Evolutionary conservation across 768 basidiomycete species (phyloP).

Genomic region (Amyloporia xantha): DNA sequence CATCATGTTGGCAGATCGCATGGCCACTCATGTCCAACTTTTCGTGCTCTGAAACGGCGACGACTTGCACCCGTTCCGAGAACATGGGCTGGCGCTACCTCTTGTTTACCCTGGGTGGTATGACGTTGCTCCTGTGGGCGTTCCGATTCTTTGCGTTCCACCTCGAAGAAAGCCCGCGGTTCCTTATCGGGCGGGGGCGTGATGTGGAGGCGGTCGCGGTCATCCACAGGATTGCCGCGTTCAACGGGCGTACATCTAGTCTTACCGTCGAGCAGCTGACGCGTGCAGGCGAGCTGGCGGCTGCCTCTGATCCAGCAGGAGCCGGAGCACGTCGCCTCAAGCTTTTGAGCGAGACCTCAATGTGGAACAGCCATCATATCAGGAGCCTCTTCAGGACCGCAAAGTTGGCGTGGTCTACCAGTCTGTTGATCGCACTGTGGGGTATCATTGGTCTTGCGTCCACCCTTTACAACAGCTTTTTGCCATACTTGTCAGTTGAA

Average conservation of each 20-base stretch:
- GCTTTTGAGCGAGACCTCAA: slow-evolving; percentile 35
- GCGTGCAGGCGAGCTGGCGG: slow-evolving; percentile 24
- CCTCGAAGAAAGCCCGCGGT: slow-evolving; percentile 52
- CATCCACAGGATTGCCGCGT: slow-evolving; percentile 42
- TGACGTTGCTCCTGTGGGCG: slow-evolving; percentile 47
- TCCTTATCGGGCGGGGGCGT: slow-evolving; percentile 45
- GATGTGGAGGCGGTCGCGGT: slow-evolving; percentile 46
- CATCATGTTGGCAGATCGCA: slow-evolving; percentile 34
- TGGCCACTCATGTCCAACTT: slow-evolving; percentile 55
- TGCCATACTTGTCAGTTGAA: slow-evolving; percentile 27
- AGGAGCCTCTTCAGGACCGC: slow-evolving; percentile 55
- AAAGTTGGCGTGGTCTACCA: slow-evolving; percentile 61
- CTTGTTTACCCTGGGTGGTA: slow-evolving; percentile 44
- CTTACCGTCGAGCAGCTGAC: slow-evolving; percentile 41
- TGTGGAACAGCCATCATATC: slow-evolving; percentile 38
- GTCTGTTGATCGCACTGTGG: slow-evolving; percentile 43
- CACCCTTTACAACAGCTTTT: slow-evolving; percentile 32
- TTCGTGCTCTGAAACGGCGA: slow-evolving; percentile 34
- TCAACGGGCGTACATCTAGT: slow-evolving; percentile 37
- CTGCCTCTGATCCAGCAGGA: slow-evolving; percentile 10
- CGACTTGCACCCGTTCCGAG: slow-evolving; percentile 32
- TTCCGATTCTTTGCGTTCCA: slow-evolving; percentile 47
- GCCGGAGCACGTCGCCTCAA: neutral
- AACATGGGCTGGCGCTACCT: slow-evolving; percentile 67
- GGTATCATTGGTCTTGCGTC: slow-evolving; percentile 34